Evolutionary conservation across 108 stramenopile species (phyloP), one percentile per base, ranked within the genome.

Genomic region (Nitzschia putrida): DNA sequence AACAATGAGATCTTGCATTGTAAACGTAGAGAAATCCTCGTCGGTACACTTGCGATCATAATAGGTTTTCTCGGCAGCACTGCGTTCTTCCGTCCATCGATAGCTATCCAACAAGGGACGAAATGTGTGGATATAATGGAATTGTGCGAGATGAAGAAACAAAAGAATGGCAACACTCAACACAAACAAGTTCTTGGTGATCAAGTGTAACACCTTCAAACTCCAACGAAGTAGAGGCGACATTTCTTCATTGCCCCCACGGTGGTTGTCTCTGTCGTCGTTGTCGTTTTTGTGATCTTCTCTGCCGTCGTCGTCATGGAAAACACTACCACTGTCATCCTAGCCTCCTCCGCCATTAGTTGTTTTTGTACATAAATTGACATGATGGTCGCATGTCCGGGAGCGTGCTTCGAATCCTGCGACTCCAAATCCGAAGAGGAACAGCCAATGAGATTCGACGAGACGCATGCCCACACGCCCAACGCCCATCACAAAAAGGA

Each of bases 1-100:
- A 12, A 72, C 18, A 16, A 59, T 47, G 16, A 72, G 47, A 59
- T 72, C 71, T 16, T 57, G 8, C n/a, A 55, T 38, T 43, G 61
- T 37, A 14, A n/a, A 53, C 53, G 87, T 71, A 11, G 82, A 69
- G 10, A 83, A 25, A 55, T 88, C 83, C 6, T 79, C 69, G 39
- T 20, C 71, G 14, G 39, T 53, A 51, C 86, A 87, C 3, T 37
- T 4, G 21, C 83, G 79, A 38, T 80, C 43, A 66, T 80, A 87
- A 56, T 84, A 84, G 11, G 81, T 84, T 14, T 64, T 20, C 66
- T 84, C 86, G 1, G 47, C 22, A 41, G 34, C 65, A 13, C 63
- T 55, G 22, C 66, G 57, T 16, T 57, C 55, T 25, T 68, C 56
- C 12, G 23, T 39, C 67, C 67, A 68, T 16, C 23, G 29, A 14